A percentile compares a stretch with the other conserved stretches of the same genome.
Conservation (phyloP, 495 filamentous ascomycete species). For the Penicillium samsonianum region DNA sequence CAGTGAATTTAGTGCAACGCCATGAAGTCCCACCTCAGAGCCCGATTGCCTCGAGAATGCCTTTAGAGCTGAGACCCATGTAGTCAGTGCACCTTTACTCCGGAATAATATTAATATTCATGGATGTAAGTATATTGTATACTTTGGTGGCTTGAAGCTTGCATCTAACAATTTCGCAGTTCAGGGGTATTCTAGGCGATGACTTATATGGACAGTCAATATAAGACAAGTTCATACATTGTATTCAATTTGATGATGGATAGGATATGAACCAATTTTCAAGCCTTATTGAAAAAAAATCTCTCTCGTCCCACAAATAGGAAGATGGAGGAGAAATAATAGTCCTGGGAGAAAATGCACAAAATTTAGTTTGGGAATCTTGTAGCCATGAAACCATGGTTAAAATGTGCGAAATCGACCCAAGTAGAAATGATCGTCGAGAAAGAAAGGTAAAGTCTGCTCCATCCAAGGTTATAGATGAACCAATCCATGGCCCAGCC, state of each 20-base stretch:
- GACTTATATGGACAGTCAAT: not conserved
- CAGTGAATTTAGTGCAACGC: not conserved
- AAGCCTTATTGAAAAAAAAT: no score
- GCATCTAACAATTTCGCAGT: not conserved
- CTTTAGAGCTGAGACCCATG: no score
- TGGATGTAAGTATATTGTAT: not conserved
- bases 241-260: no score
- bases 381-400: not conserved
- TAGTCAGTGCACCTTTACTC: not conserved
- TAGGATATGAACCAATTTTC: no score
- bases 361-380: not conserved
- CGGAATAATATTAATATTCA: no score
- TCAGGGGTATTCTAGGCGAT: not conserved
- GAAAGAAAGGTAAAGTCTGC: not conserved
- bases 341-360: not conserved
- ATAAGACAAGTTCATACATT: no score
- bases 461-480: not conserved
- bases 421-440: not conserved
- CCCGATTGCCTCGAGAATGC: no score
- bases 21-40: not conserved
- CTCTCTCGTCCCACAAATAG: not conserved
- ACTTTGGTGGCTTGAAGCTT: not conserved
- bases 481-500: not conserved
- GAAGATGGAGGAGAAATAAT: not conserved
- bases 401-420: not conserved